Percentiles rank a stretch among this genome's conserved stretches.
These are phyloP conservation scores for Histomonas meleagridis DNA, from an alignment of 208 protist genomes.

Conservation along the genomic window DNA sequence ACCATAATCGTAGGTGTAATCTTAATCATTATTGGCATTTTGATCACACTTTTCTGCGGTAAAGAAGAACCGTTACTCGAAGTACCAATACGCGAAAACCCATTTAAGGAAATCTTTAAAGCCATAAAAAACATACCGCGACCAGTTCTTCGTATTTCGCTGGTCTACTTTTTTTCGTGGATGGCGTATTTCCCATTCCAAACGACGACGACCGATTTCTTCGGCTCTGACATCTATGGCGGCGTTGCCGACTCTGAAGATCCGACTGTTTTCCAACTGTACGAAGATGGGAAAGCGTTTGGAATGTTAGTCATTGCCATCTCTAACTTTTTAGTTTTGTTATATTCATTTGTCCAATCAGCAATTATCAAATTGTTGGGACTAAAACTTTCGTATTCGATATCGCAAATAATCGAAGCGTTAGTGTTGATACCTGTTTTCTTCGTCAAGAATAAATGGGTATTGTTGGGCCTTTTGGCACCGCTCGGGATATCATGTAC, in stretches of 20 bases:
- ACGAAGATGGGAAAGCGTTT: background rate
- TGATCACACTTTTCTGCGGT: background rate
- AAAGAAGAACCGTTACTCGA: background rate
- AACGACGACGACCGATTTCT: background rate
- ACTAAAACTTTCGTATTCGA: background rate
- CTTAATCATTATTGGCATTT: background rate
- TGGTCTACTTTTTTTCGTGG: background rate
- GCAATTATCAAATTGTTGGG: background rate
- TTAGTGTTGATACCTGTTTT: background rate
- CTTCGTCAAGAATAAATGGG: background rate
- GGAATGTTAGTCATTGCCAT: background rate
- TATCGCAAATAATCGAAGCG: background rate
- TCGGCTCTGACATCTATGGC: background rate
- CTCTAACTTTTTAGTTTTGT: background rate
- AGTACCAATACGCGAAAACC: background rate
- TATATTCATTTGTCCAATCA: background rate
- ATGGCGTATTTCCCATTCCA: slow-evolving; percentile 22
- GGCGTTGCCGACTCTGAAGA: background rate
- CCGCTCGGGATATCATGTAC: background rate
- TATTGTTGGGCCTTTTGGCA: background rate
- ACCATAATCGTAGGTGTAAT: background rate
- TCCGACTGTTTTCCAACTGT: no score
- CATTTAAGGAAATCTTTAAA: background rate
- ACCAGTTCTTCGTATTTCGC: background rate
- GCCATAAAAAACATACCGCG: background rate